Evolutionary conservation across 163 green algal species (phyloP), one percentile per base, ranked within the genome.

Genomic region (Scenedesmus sp.): DNA sequence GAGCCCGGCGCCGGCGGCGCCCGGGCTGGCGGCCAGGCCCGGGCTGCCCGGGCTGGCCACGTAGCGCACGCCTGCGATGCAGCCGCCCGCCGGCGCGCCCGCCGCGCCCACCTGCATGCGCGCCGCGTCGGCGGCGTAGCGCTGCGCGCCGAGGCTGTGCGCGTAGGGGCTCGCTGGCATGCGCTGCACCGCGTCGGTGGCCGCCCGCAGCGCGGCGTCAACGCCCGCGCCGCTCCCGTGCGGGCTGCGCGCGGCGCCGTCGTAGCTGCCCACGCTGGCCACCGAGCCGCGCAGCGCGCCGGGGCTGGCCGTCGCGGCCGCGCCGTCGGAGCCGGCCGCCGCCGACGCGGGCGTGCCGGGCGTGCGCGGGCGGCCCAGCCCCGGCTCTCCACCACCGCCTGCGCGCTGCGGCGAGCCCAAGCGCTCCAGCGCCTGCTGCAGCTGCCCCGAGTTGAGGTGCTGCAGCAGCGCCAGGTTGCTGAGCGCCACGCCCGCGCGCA

Each of bases 391-490:
- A 34, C 2, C 17, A 63, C 29, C 20, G n/a, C 15, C 45, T 48
- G 42, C 47, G 42, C 24, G 14, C 29, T 33, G 45, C 9, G 70
- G 70, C 28, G 70, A 80, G 29, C 10, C 20, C 14, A 54, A 57
- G 18, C n/a, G 33, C 5, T 63, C 45, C 18, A 80, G 11, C 9
- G 57, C 71, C 11, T 64, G 26, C 58, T 80, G 44, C 28, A 80
- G 60, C 58, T 71, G 45, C 2, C 71, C 71, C 11, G 10, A 42
- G 34, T 57, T 72, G 45, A 80, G 71, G 22, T 80, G 58, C 45
- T 80, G 71, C 58, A 80, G 47, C 45, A 80, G 58, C 22, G 26
- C 33, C 24, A 80, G 14, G 60, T 80, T 80, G 47, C 58, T 72
- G 11, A 80, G 45, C 2, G 71, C 71, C 9, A 80, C 42, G 18